These are phyloP conservation scores for Santalum album DNA, from an alignment of 164 flowering plant species.

Conservation along the genomic window DNA sequence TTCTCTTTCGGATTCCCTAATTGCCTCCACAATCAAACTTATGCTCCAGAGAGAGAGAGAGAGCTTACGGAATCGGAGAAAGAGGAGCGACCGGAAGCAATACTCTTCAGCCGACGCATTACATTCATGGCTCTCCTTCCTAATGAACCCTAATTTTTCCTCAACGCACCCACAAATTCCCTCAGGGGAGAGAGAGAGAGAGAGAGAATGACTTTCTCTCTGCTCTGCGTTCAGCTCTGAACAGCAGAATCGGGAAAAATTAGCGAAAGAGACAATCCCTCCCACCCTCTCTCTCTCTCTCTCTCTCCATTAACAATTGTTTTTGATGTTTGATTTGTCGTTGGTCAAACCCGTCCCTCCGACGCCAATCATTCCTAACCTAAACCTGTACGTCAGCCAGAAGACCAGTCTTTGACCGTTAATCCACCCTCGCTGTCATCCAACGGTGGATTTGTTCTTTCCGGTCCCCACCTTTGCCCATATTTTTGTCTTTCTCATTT, in stretches of 20 bases:
- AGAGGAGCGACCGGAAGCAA: conserved; percentile 88
- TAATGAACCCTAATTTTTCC: conserved; percentile 15
- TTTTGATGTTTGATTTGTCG: too few species aligned
- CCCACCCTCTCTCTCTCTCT: conserved; percentile 10
- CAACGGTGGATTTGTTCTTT: too few species aligned
- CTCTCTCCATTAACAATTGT: background rate
- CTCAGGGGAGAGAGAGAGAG: background rate
- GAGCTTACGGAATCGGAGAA: conserved; percentile 74
- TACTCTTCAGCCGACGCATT: conserved; percentile 85
- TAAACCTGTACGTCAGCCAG: too few species aligned
- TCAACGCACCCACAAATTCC: background rate
- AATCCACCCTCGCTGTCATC: too few species aligned
- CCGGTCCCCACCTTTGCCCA: too few species aligned
- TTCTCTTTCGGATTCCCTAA: too few species aligned
- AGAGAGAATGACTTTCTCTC: conserved; percentile 9
- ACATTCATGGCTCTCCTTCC: conserved; percentile 47
- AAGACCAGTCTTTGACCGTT: too few species aligned
- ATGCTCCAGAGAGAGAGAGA: background rate
- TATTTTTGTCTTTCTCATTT: too few species aligned
- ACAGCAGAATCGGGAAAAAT: background rate
- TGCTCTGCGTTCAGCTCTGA: conserved; percentile 6
- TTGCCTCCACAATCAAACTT: too few species aligned
- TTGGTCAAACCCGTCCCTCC: too few species aligned
- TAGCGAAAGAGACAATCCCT: background rate
- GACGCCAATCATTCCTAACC: too few species aligned